Base-by-base conservation (phyloP, 495 filamentous ascomycete species). In the Pyrenula massariospora region DNA sequence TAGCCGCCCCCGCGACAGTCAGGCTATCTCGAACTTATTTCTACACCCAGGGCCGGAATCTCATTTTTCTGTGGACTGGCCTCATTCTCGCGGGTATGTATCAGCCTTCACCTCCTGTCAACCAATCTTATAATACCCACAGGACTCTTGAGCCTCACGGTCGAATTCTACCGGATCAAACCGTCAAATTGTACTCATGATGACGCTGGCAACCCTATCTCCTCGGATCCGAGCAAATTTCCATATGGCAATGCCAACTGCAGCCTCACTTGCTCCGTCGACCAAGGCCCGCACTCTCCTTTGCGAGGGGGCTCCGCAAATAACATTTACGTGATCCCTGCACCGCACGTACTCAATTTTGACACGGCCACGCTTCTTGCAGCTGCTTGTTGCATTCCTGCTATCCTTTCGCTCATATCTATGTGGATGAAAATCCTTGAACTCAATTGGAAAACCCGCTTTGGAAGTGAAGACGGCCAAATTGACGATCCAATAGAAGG, bases 381-480 rank as follows among this genome's bases (percentile, higher is more conserved):
- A 1, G 79, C 79, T 24, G 81, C 73, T 19, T 83, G 79, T 59
- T 83, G 78, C 56, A 72, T 85, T 24, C 81, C 80, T 0, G 77
- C 78, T 11, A 73, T 83, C 24, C 67, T 85, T 0, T 79, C 76
- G 2, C 67, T 82, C 20, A 66, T 74, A n/a, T 78, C 72, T 0
- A 85, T 72, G 66, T 80, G 73, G 75, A 76, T 79, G 53, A 82
- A 80, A 59, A 83, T 84, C 22, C 66, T 81, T 2, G 73, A 80
- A 57, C 71, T 74, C 15, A 82, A 82, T 55, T 80, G 76, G 76
- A 76, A 70, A 54, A 58, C 66, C 12, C 64, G 62, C 3, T 71
- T 68, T 49, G 62, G 56, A n/a, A 50, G 57, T 22, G 54, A 62
- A 10, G 61, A 73, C 25, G 60, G 65, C 11, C 31, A 53, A 5